These are phyloP conservation scores for Mollisia scopiformis DNA, from an alignment of 2,329 filamentous ascomycete species.

Conservation along the genomic window DNA sequence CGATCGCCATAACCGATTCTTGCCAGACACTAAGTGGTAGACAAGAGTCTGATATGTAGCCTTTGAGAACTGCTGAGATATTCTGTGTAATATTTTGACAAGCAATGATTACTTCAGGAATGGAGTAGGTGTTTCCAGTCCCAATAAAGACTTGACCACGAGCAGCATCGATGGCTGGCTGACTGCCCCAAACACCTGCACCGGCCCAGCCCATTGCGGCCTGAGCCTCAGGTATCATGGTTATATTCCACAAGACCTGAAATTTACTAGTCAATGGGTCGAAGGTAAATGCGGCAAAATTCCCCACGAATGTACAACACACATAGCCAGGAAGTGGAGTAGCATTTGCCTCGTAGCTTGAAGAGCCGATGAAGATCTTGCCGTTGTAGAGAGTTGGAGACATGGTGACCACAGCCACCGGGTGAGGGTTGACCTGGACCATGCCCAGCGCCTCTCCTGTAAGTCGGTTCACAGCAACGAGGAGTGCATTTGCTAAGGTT, in stretches of 20 bases:
- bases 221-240: slow-evolving; percentile 20
- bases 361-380: slow-evolving; percentile 35
- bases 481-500: slow-evolving; percentile 28
- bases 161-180: slow-evolving; percentile 36
- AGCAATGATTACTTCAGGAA: slow-evolving; percentile 24
- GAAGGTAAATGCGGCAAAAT: slow-evolving; percentile 27
- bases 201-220: slow-evolving; percentile 35
- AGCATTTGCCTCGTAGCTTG: slow-evolving; percentile 32
- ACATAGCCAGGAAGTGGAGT: slow-evolving; percentile 24
- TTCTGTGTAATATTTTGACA: slow-evolving; percentile 27
- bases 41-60: slow-evolving; percentile 17
- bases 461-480: slow-evolving; percentile 31
- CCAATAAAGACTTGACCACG: slow-evolving; percentile 35
- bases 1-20: slow-evolving; percentile 35
- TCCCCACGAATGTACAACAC: slow-evolving; percentile 36
- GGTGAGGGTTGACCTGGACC: slow-evolving; percentile 32
- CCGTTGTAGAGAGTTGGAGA: slow-evolving; percentile 34
- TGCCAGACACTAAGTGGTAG: slow-evolving; percentile 31
- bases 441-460: slow-evolving; percentile 28
- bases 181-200: slow-evolving; percentile 36
- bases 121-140: slow-evolving; percentile 37
- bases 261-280: slow-evolving; percentile 19
- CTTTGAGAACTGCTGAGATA: slow-evolving; percentile 12
- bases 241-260: slow-evolving; percentile 26
- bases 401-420: slow-evolving; percentile 34